These are phyloP conservation scores for Melanogaster broomeanus DNA, from an alignment of 768 basidiomycete genomes.

Conservation along the genomic window DNA sequence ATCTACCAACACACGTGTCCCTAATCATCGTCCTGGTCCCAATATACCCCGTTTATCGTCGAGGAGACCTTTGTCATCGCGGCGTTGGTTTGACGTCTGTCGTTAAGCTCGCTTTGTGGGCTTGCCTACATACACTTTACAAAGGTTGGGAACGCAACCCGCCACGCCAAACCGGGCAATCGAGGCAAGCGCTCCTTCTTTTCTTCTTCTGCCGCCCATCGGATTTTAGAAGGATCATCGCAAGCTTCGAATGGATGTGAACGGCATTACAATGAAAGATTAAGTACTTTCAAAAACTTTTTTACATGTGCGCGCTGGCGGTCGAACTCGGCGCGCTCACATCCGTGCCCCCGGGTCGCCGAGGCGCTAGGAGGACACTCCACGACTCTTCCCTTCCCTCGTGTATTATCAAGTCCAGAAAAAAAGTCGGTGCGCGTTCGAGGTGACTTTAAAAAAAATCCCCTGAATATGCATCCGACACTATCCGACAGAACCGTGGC, in stretches of 20 bases:
- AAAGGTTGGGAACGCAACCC: neutral
- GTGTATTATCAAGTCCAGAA: no score
- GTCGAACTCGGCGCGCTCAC: neutral
- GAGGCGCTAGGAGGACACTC: no score
- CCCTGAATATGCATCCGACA: no score
- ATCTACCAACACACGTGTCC: neutral
- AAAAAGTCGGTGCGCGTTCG: no score
- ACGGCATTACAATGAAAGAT: conserved; percentile 3
- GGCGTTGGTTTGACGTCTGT: no score
- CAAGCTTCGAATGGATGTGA: conserved; percentile 1
- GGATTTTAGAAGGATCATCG: neutral
- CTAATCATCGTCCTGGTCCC: neutral
- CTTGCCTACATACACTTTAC: neutral
- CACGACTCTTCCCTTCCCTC: no score
- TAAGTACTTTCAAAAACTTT: no score
- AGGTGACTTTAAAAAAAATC: no score
- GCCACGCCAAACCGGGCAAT: no score
- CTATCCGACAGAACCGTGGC: no score
- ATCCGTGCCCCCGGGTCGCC: no score
- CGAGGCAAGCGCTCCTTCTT: neutral
- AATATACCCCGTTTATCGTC: neutral
- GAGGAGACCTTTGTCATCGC: neutral
- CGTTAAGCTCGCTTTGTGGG: neutral
- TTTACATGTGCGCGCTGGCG: no score
- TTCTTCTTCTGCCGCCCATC: neutral